Base-by-base conservation (phyloP, 2,329 filamentous ascomycete species). In the Botrytis paeoniae region DNA sequence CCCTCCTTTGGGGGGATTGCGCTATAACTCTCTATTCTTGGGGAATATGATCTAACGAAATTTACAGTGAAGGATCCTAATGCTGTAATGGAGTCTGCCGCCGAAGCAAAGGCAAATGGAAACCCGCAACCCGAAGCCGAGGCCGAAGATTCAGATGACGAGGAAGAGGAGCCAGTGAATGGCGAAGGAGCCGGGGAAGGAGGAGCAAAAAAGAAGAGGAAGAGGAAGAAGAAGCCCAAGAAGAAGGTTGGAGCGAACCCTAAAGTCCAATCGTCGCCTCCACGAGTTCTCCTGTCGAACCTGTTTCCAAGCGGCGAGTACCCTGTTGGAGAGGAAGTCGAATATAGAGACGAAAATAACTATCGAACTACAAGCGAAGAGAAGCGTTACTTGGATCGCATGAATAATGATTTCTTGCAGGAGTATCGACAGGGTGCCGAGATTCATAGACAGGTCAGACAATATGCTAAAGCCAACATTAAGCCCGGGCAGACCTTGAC, bases 401-500 rank as follows among this genome's bases (percentile, higher is more conserved):
- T 94, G 85, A 92, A 94, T 82, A 90, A 89, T 78, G 91, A 95
- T 76, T 95, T 93, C 84, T 83, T 97, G 70, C 86, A 87, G 74
- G 93, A 97, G 79, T 97, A 95, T 82, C 91, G 94, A 75, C 89
- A 95, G 79, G 93, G 89, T 64, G 93, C 93, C n/a, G 93, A 97
- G 83, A 89, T 93, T n/a, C 94, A 97, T 82, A 90, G 94, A 73
- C 92, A 97, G 81, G 93, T 96, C 73, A 91, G 94, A 69, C 91
- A 94, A 82, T 95, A 92, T 87, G 93, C 92, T 5, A 91, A 93
- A 83, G 91, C 91, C 81, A 91, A 87, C 80, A 93, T 96, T 80
- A 92, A 92, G 85, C 94, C 94, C 0, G 94, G 94, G 65, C 91
- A 93, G 86, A 89, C 87, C 10, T 83, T 97, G 80, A 94, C 91